These are phyloP conservation scores for Trichoderma parareesei DNA, from an alignment of 495 filamentous ascomycete genomes.

Conservation along the genomic window DNA sequence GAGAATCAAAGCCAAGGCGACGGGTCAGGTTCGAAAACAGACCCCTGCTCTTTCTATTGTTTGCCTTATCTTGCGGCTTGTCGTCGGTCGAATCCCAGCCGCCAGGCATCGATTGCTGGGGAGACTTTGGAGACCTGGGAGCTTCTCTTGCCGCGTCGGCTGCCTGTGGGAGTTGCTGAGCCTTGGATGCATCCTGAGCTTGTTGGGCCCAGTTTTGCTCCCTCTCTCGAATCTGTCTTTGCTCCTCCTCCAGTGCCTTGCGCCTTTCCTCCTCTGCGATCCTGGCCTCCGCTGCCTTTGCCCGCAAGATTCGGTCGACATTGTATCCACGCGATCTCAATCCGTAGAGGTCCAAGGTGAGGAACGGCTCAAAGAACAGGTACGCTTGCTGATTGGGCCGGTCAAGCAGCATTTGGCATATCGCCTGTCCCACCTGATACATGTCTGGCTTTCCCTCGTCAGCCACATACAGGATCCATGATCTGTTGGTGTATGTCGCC, in stretches of 20 bases:
- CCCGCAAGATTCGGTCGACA: constrained; percentile 80
- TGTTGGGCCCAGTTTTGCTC: constrained; percentile 42
- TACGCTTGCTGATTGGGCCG: constrained; percentile 80
- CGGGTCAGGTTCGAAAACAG: constrained; percentile 59
- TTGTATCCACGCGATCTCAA: constrained; percentile 84
- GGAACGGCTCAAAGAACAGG: constrained; percentile 77
- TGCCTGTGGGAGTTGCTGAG: constrained; percentile 13
- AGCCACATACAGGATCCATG: constrained; percentile 42
- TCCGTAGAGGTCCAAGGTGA: constrained; percentile 66
- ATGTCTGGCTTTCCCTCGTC: constrained; percentile 56
- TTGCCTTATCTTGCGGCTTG: constrained; percentile 18
- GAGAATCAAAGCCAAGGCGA: constrained; percentile 53
- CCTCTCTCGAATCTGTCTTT: constrained; percentile 49
- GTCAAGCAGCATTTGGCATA: constrained; percentile 69
- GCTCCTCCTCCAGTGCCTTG: constrained; percentile 70
- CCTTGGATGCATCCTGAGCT: not conserved
- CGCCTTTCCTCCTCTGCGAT: constrained; percentile 75
- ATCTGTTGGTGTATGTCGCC: constrained; percentile 22
- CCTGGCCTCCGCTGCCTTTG: constrained; percentile 73
- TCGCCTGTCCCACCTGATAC: constrained; percentile 79
- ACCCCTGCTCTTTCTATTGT: constrained; percentile 29
- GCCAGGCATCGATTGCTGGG: constrained; percentile 51
- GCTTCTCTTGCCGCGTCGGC: constrained; percentile 23
- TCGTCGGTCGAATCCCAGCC: constrained; percentile 57
- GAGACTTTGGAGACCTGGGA: constrained; percentile 20